Base-by-base conservation (phyloP, 192 early-diverging fungal genomes). In the Gorgonomyces haynaldii region DNA sequence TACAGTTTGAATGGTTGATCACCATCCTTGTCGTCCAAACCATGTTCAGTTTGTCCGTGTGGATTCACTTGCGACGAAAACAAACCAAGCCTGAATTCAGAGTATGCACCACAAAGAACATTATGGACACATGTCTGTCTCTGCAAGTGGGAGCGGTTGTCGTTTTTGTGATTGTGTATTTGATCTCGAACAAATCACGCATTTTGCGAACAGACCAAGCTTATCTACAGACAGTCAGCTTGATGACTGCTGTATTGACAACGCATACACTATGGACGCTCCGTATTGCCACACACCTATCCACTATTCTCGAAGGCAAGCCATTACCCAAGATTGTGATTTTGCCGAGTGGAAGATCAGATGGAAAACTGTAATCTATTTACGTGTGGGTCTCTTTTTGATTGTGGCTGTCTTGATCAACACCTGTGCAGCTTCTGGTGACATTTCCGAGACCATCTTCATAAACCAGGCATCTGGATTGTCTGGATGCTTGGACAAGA, bases 371-470 rank as follows among this genome's bases (percentile, higher is more conserved):
- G 6, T 31, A 41, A 41, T 9, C 39, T 41, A n/a, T n/a, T n/a
- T n/a, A n/a, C n/a, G n/a, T n/a, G n/a, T n/a, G n/a, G n/a, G 32
- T 34, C 32, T 34, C 32, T 34, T 8, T n/a, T 34, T 34, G 32
- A 8, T 8, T n/a, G 62, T 21, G 34, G 21, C 4, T 35, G 37
- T 0, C 32, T 62, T 22, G 45, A 4, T 27, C n/a, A 27, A 4
- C 35, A 12, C 27, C 34, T 38, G 4, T 13, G 24, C n/a, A n/a
- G n/a, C 58, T n/a, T 69, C 67, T 2, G 47, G 44, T 10, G 57
- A 56, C 60, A 67, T 57, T 37, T 70, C 65, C 0, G 30, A 28
- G 2, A 64, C 65, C 67, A 74, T 67, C 19, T 46, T 19, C 15
- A 40, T 30, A 56, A 74, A 74, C 67, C 71, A 67, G 3, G 61